Evolutionary conservation across 108 stramenopile species (phyloP), one percentile per base, ranked within the genome.

Genomic region (Asterionellopsis glacialis): DNA sequence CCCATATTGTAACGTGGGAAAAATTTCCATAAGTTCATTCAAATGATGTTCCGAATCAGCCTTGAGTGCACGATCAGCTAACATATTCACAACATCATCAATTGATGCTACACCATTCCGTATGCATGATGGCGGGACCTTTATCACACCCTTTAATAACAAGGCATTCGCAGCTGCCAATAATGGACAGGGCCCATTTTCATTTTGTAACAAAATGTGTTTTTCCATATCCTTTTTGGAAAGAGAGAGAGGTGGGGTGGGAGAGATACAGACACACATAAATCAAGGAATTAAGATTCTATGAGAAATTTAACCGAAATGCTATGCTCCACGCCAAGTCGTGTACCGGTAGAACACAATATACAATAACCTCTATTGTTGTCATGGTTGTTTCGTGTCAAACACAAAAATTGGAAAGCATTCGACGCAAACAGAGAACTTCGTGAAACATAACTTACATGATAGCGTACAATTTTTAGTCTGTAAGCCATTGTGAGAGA

Each of bases 131-230:
- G 76, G 58, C 33, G 95, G 82, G 9, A 99, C 57, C 11, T 26
- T 43, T 10, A 96, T 79, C 7, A 69, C 69, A 9, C 87, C 78
- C 13, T 80, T 84, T 9, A 99, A 81, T 12, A 98, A 55, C 10
- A 99, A 77, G 11, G 79, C 84, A 74, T 99, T 99, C 26, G 85
- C 91, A 18, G 97, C 87, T 9, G 96, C 96, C 7, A 99, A 63
- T 6, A 99, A 77, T 9, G 98, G 97, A 71, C 98, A 99, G 16
- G 98, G 98, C 0, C 98, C 97, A 68, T 94, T 94, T 55, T 81
- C 79, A 65, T 91, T 94, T 65, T 94, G 93, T 7, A 94, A 69
- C 11, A 94, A 69, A 41, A 94, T 94, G 42, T 79, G 59, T 23
- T 55, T 47, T 10, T 52, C 48, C 33, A 57, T 27, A 1, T 67